A percentile compares a stretch with the other conserved stretches of the same genome.
These are phyloP conservation scores for Eryngium alpinum DNA, from an alignment of 140 eudicot species.

Conservation along the genomic window DNA sequence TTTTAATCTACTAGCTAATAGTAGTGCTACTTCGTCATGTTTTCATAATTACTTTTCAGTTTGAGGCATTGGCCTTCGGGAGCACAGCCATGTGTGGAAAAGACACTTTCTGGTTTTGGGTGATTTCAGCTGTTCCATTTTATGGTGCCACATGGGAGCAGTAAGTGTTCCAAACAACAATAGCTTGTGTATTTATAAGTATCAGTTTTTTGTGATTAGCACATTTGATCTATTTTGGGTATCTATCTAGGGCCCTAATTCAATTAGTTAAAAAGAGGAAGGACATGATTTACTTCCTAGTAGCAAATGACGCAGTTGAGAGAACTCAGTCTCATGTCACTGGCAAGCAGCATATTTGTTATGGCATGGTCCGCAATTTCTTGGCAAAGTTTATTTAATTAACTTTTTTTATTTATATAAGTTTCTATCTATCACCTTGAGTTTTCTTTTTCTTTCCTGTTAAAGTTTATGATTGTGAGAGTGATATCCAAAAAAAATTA, in stretches of 20 bases:
- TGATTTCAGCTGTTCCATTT: conserved; percentile 87
- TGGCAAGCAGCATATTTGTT: conserved; percentile 96
- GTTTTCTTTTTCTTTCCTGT: background rate
- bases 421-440: background rate
- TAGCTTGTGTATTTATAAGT: background rate
- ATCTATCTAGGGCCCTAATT: conserved; percentile 17
- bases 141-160: conserved; percentile 96
- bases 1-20: background rate
- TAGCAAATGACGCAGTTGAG: conserved; percentile 93
- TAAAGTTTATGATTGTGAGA: background rate
- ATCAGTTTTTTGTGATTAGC: background rate
- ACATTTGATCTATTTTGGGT: conserved; percentile 22
- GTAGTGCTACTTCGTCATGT: background rate
- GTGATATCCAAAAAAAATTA: background rate
- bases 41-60: conserved; percentile 33
- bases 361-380: conserved; percentile 83
- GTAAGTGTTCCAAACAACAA: conserved; percentile 34
- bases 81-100: conserved; percentile 97
- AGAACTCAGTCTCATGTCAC: conserved; percentile 95
- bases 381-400: conserved; percentile 36
- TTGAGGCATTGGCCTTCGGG: conserved; percentile 91
- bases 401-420: no score
- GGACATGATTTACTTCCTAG: conserved; percentile 44
- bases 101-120: conserved; percentile 86
- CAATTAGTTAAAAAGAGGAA: conserved; percentile 35